Evolutionary conservation across 495 filamentous ascomycete species (phyloP).

Genomic region (Trichoderma erinaceum): DNA sequence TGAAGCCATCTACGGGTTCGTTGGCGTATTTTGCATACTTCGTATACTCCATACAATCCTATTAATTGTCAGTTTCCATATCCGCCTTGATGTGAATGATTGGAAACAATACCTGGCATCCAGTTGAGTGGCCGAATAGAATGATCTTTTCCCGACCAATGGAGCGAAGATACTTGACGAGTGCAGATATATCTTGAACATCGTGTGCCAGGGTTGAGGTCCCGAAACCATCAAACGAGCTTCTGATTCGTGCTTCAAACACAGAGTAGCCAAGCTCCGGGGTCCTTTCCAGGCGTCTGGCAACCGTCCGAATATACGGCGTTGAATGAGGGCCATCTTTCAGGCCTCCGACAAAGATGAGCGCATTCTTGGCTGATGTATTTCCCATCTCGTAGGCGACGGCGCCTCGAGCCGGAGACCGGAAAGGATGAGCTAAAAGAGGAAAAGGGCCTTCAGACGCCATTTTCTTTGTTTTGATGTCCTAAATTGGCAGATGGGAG

Average conservation of each 20-base stretch:
- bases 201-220: slow-evolving; percentile 61
- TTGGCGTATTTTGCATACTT: slow-evolving; percentile 28
- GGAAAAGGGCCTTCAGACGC: slow-evolving; percentile 21
- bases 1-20: slow-evolving; percentile 64
- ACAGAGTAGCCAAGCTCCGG: slow-evolving; percentile 27
- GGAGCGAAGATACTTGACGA: slow-evolving; percentile 62
- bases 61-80: slow-evolving; percentile 13
- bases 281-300: slow-evolving; percentile 53
- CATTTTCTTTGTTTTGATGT: neutral
- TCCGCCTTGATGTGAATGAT: no score
- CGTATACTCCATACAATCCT: slow-evolving; percentile 71
- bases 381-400: slow-evolving; percentile 32
- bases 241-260: slow-evolving; percentile 39
- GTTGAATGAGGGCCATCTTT: slow-evolving; percentile 72
- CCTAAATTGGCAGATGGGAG: neutral
- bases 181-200: slow-evolving; percentile 61
- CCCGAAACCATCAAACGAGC: slow-evolving; percentile 69
- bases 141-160: slow-evolving; percentile 56
- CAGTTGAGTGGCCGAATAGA: slow-evolving; percentile 79
- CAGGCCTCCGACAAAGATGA: slow-evolving; percentile 82
- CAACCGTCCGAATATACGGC: slow-evolving; percentile 57
- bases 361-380: slow-evolving; percentile 45
- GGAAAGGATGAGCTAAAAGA: slow-evolving; percentile 32
- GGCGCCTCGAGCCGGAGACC: slow-evolving; percentile 23
- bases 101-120: slow-evolving; percentile 54